Evolutionary conservation across 495 filamentous ascomycete species (phyloP), one percentile per base, ranked within the genome.

Genomic region (Pseudevernia furfuracea): DNA sequence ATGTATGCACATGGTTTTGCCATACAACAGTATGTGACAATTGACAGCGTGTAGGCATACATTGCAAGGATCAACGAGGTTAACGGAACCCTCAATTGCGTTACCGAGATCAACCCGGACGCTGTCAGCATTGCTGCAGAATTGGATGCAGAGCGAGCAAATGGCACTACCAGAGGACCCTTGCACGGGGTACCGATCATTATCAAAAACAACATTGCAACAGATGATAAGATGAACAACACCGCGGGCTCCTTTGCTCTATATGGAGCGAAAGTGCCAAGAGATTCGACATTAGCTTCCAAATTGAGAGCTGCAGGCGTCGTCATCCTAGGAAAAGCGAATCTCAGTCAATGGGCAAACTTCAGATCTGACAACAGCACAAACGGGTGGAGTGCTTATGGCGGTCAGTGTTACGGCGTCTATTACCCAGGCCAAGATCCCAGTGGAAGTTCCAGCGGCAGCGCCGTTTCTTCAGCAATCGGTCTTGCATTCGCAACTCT

Each of bases 171-270:
- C 48, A 61, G 69, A 57, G 69, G 69, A 39, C 62, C 67, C 7
- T 75, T 88, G 4, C 85, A 90, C 73, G 87, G 87, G 19, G 79
- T 90, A 41, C 87, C 87, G 1, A 81, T 89, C 52, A 68, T 89
- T 17, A 80, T 89, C 71, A 89, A 90, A 73, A 81, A 86, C 69
- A 87, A 84, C 69, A 87, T 88, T 55, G 85, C 80, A 21, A 88
- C 87, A 0, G 66, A 72, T 12, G 87, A 89, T 70, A 73, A 78
- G 62, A 87, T 88, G 85, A 81, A 84, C 64, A 87, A 83, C 59
- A 81, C 81, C 23, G 85, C 83, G 21, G 85, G 86, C 10, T 87
- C 84, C 0, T 86, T 75, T 57, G 76, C 82, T 11, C 72, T 88
- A 7, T 62, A 80, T n/a, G 79, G 82, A 36, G 73, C 81, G n/a